Evolutionary conservation across 176 grass and related monocot genomes (phyloP).

Genomic region (Hordeum vulgare): DNA sequence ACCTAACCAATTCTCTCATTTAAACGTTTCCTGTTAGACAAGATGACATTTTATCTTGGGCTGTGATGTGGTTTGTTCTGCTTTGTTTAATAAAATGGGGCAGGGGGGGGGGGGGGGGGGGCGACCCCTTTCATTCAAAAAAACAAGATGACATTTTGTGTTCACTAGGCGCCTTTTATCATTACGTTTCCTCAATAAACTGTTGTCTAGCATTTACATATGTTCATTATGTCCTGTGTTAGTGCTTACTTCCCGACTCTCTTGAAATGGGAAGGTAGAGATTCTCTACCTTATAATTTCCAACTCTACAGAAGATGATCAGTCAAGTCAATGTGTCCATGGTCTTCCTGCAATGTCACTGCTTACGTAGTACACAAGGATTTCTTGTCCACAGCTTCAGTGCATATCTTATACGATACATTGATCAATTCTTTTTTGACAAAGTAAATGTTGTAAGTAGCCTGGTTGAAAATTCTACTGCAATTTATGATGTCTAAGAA

Average conservation of each 20-base stretch:
- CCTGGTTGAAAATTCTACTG: not conserved
- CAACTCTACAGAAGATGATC: not conserved
- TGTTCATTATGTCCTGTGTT: not conserved
- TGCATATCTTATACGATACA: slow-evolving; percentile 1
- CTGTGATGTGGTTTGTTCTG: no score
- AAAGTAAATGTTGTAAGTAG: not conserved
- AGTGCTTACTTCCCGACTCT: not conserved
- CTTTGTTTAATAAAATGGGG: no score
- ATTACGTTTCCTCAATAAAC: not conserved
- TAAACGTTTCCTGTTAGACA: not conserved
- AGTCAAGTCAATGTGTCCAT: not conserved
- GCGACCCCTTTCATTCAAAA: no score
- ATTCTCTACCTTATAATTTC: not conserved
- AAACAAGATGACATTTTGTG: not conserved
- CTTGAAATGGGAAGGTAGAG: not conserved
- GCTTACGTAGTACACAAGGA: slow-evolving; percentile 20
- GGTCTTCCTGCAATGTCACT: slow-evolving; percentile 18
- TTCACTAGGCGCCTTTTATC: not conserved
- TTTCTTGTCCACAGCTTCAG: slow-evolving; percentile 13
- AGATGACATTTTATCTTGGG: not conserved
- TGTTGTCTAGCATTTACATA: not conserved
- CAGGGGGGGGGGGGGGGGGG: no score
- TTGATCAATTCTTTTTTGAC: slow-evolving; percentile 13
- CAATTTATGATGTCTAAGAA: not conserved
- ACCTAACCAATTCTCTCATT: not conserved